Evolutionary conservation across 441 rosid genomes (phyloP).

Genomic region (Adansonia rubrostipa): DNA sequence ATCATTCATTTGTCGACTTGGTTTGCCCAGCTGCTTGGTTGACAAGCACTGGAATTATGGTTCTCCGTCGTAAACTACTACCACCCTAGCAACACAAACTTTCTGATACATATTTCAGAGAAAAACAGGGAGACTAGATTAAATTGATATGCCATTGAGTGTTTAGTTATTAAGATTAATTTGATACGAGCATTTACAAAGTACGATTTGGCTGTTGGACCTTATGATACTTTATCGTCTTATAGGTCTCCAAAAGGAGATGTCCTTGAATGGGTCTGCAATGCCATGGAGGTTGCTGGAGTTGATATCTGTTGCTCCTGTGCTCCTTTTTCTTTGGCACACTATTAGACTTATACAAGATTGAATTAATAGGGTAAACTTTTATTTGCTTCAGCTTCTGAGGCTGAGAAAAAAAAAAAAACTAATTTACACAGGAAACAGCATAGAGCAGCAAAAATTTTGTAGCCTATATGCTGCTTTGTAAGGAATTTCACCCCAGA

Average conservation of each 20-base stretch:
- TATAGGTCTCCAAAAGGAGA: conserved; percentile 79
- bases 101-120: background rate
- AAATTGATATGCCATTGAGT: background rate
- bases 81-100: background rate
- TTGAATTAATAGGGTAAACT: conserved; percentile 9
- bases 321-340: conserved; percentile 23
- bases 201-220: background rate
- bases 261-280: conserved; percentile 80
- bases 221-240: conserved; percentile 23
- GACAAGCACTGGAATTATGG: background rate
- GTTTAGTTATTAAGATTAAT: conserved; percentile 6
- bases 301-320: conserved; percentile 67
- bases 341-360: background rate
- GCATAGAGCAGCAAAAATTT: background rate
- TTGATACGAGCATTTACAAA: background rate
- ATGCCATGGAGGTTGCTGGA: conserved; percentile 87
- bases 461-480: background rate
- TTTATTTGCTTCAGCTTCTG: background rate
- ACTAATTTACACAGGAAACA: conserved; percentile 10
- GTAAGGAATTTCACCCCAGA: background rate
- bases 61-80: background rate
- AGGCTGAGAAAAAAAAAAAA: background rate
- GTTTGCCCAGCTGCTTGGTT: background rate
- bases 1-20: background rate
- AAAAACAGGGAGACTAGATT: background rate